Conservation (phyloP, 495 filamentous ascomycete species). For the Neurospora sp. region DNA sequence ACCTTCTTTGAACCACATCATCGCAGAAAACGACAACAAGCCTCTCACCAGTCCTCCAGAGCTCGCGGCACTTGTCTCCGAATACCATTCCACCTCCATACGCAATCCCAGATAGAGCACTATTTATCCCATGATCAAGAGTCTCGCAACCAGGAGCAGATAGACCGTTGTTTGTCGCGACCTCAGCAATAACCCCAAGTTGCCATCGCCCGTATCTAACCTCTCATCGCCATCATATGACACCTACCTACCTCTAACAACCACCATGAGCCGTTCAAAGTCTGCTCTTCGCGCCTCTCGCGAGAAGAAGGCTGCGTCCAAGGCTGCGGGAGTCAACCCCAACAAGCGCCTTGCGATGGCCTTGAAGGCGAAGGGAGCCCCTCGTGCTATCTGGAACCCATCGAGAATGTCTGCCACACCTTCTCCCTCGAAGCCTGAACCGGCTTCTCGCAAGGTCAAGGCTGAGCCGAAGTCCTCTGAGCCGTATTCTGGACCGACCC, state of each 20-base stretch:
- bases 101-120: neutral
- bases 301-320: neutral
- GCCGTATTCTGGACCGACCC: neutral
- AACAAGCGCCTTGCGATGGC: neutral
- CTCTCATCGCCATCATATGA: no score
- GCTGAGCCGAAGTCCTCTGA: neutral
- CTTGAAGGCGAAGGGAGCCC: neutral
- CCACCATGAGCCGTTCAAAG: neutral
- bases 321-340: neutral
- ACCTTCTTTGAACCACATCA: neutral
- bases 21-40: neutral
- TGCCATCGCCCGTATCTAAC: no score
- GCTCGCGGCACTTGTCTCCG: neutral
- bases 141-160: neutral
- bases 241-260: neutral
- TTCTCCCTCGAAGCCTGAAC: neutral
- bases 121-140: neutral
- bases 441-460: neutral
- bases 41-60: neutral
- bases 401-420: neutral
- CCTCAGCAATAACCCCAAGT: no score
- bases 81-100: neutral
- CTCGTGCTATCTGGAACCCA: neutral
- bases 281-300: neutral
- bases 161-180: neutral